These are phyloP conservation scores for Hysterium pulicare DNA, from an alignment of 2,329 filamentous ascomycete species.

Conservation along the genomic window DNA sequence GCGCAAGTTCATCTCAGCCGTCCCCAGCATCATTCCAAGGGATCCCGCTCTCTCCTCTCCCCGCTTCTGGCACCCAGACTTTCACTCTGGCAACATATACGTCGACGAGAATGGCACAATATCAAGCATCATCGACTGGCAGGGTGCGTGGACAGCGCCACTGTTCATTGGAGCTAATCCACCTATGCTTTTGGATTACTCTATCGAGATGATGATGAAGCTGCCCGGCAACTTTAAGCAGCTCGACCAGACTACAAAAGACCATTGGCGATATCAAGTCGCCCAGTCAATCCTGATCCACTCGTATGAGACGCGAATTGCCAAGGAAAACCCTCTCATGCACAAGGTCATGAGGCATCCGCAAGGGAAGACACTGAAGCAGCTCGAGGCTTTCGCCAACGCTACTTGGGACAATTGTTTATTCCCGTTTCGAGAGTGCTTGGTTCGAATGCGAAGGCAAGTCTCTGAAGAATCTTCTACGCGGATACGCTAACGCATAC, in stretches of 20 bases:
- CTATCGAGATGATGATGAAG: conserved; percentile 25
- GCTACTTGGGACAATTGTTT: conserved; percentile 24
- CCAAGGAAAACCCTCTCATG: conserved; percentile 23
- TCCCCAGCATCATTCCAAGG: conserved; percentile 23
- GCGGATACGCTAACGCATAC: conserved; percentile 9
- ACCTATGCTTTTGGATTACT: conserved; percentile 21
- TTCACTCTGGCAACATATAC: conserved; percentile 27
- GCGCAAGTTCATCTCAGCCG: conserved; percentile 17
- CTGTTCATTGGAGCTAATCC: conserved; percentile 23
- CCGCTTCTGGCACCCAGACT: conserved; percentile 27
- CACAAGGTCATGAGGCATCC: conserved; percentile 21
- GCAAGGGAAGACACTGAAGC: conserved; percentile 22
- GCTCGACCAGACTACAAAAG: conserved; percentile 20
- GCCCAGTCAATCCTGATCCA: conserved; percentile 23
- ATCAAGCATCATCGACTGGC: conserved; percentile 29
- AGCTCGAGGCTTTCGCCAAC: conserved; percentile 25
- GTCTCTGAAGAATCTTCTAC: conserved; percentile 8
- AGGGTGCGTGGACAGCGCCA: conserved; percentile 19
- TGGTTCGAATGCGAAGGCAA: conserved; percentile 21
- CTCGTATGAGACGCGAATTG: conserved; percentile 19
- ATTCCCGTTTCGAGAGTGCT: conserved; percentile 19
- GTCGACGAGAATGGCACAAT: conserved; percentile 21
- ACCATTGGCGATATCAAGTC: conserved; percentile 20
- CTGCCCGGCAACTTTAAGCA: conserved; percentile 23
- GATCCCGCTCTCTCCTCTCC: conserved; percentile 19